Evolutionary conservation across 192 early-diverging fungal species (phyloP), one percentile per base, ranked within the genome.

Genomic region (Linderina pennispora): DNA sequence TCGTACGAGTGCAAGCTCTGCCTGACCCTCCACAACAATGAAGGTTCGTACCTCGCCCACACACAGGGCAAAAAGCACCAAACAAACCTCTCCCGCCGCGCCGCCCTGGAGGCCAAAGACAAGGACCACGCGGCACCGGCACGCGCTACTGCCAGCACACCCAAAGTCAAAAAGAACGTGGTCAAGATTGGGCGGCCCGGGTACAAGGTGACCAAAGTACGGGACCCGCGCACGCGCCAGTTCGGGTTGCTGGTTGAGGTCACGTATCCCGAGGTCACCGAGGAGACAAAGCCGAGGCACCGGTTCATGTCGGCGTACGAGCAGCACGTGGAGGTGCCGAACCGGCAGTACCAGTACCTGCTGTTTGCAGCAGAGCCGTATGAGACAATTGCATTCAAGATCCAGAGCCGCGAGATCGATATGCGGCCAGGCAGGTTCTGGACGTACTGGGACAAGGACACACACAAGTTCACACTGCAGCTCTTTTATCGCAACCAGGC

Each of bases 41-140:
- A 98, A 53, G 95, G 93, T 1, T 88, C 85, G 1, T 98, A 98
- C 61, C 73, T 98, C 15, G 90, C 93, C 2, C 95, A 98, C 50
- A 97, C 95, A 7, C 95, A 97, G 69, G 95, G 93, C 45, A 98
- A 98, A 53, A 98, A 97, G 75, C 95, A 98, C 77, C 90, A 92
- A 48, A 86, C 89, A 13, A 98, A 98, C 40, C 54, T 98, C 43
- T 89, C 87, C 10, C 78, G 93, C 16, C 74, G 95, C 9, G 90
- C 88, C 1, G 90, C 92, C 11, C 80, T 82, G 37, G 95, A 98
- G 32, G 89, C 89, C 10, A 77, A 69, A 46, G 87, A 89, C 22
- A 74, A 57, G 26, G 76, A 76, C 16, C 58, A 55, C 26, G 57
- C 60, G 8, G 53, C 38, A 3, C 38, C 50, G 3, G 26, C 25